Evolutionary conservation across 495 filamentous ascomycete species (phyloP), one percentile per base, ranked within the genome.

Genomic region (Penicillium alfredii): DNA sequence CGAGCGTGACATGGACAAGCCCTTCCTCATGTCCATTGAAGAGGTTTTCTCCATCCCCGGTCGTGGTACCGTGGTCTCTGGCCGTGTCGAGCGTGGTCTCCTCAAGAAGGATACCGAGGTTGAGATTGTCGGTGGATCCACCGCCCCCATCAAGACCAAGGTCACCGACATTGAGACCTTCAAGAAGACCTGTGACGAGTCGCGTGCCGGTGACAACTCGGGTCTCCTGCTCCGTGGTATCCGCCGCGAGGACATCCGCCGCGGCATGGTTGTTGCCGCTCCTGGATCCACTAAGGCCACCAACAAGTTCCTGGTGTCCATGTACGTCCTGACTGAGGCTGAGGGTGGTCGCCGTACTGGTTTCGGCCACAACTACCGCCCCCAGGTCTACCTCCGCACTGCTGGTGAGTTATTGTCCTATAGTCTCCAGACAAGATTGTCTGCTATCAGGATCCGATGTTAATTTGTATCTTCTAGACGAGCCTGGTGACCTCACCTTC

Each of bases 141-240:
- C 77, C 47, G 63, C 61, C 25, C 69, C 86, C 43, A 85, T 94
- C 71, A 94, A 92, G 77, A 96, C 93, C 58, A 97, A 95, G 73
- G 89, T 98, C 40, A 98, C 92, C 53, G 92, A 97, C 55, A 95
- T 97, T 58, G 92, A 98, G 73, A 97, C 88, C 41, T 98, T 98
- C 77, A 93, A 97, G 77, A 98, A 98, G 75, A 87, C 85, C 30
- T 94, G 89, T 65, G 86, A 92, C 34, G 86, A 94, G 66, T 86
- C 87, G 42, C 76, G 81, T 42, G 92, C 92, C 35, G 92, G 92
- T 56, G 92, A 98, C 70, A 97, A 94, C 79, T 92, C 90, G n/a
- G 92, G 92, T 59, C 82, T 98, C 13, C 78, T 98, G 14, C 82
- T 98, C 61, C 86, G 92, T 64, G 87, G 92, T 73, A 64, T 97